phyloP scores from a whole-genome alignment of 23 red algal species.

The Gracilaria domingensis region DNA sequence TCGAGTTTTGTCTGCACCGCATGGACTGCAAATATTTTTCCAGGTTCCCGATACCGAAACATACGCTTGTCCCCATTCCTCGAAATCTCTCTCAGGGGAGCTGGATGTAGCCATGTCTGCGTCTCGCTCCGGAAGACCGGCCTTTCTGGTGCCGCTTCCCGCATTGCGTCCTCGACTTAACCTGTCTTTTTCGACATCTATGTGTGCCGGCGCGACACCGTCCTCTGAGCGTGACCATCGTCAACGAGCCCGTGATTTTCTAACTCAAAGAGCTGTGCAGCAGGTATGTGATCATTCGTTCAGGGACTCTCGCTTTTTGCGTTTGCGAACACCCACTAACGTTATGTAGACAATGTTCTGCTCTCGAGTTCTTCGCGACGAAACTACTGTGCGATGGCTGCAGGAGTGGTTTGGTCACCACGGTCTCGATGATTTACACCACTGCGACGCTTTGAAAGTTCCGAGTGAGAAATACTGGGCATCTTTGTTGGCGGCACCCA shows the following conservation, averaged over 20 bases:
- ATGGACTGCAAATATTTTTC: neutral
- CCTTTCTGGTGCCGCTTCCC: constrained; percentile 7
- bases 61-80: too few relatives aligned
- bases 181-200: constrained; percentile 2
- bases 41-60: neutral
- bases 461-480: constrained; percentile 29
- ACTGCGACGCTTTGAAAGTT: constrained; percentile 50
- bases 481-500: constrained; percentile 32
- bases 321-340: neutral
- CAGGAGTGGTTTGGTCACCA: constrained; percentile 49
- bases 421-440: constrained; percentile 57
- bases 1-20: neutral
- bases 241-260: constrained; percentile 56
- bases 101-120: neutral
- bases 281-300: constrained; percentile 38
- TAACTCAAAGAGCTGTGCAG: constrained; percentile 69
- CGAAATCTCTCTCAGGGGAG: too few relatives aligned
- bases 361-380: constrained; percentile 60
- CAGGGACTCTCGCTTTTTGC: neutral
- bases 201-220: neutral
- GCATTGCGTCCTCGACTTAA: neutral
- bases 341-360: constrained; percentile 36
- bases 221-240: constrained; percentile 4
- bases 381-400: constrained; percentile 57
- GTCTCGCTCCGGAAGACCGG: neutral